phyloP scores from a whole-genome alignment of 2,329 filamentous ascomycete species.

The Hirsutella rhossiliensis region DNA sequence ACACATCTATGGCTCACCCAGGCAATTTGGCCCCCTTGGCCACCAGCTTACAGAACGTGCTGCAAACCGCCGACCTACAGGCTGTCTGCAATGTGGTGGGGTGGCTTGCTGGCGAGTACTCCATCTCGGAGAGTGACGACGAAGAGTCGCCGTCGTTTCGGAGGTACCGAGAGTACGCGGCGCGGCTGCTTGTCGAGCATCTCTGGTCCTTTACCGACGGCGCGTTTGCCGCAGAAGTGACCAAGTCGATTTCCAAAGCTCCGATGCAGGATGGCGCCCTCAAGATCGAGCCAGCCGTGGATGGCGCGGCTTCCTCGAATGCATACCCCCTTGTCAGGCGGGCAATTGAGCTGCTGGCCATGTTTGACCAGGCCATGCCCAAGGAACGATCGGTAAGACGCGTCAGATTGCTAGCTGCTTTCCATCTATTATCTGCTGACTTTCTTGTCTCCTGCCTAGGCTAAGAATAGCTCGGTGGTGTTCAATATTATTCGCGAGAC shows the following conservation, averaged over 20 bases:
- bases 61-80: slow-evolving; percentile 34
- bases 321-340: slow-evolving; percentile 45
- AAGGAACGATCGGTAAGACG: slow-evolving; percentile 50
- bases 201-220: slow-evolving; percentile 45
- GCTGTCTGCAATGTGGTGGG: slow-evolving; percentile 43
- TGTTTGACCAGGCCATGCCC: slow-evolving; percentile 54
- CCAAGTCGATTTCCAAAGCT: slow-evolving; percentile 39
- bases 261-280: slow-evolving; percentile 33
- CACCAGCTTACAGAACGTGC: slow-evolving; percentile 32
- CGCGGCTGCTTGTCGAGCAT: slow-evolving; percentile 41
- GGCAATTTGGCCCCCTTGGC: slow-evolving; percentile 42
- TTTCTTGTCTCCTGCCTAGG: slow-evolving; percentile 5
- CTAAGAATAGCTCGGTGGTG: slow-evolving; percentile 40
- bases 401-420: not conserved
- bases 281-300: slow-evolving; percentile 36
- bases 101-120: slow-evolving; percentile 47
- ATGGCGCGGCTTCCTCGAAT: slow-evolving; percentile 40
- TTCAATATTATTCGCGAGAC: slow-evolving; percentile 79
- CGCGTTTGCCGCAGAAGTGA: slow-evolving; percentile 42
- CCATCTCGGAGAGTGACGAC: slow-evolving; percentile 43
- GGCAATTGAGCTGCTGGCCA: slow-evolving; percentile 43
- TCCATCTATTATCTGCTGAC: slow-evolving; percentile 6
- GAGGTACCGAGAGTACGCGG: slow-evolving; percentile 44
- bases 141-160: slow-evolving; percentile 40
- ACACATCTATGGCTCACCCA: slow-evolving; percentile 39